Evolutionary conservation across 1,284 basidiomycete genomes (phyloP).

Genomic region (Leccinum ponderosum): DNA sequence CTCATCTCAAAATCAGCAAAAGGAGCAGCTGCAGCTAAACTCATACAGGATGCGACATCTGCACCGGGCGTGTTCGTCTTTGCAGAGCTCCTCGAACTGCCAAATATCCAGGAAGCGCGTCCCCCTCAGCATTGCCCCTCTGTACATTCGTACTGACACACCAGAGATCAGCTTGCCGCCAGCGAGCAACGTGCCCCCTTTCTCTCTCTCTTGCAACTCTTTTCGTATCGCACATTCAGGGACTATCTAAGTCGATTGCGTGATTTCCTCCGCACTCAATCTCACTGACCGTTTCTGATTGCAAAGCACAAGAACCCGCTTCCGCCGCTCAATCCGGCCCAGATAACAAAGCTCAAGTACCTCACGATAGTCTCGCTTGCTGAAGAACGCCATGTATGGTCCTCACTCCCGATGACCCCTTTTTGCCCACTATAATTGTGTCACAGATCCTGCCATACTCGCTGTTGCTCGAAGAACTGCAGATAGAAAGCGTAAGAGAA

Average conservation of each 20-base stretch:
- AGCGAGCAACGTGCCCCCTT: conserved; percentile 63
- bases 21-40: conserved; percentile 88
- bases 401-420: neutral
- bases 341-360: conserved; percentile 87
- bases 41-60: conserved; percentile 83
- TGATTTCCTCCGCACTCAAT: neutral
- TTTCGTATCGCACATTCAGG: conserved; percentile 84
- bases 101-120: conserved; percentile 80
- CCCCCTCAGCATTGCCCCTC: neutral
- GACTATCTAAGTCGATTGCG: conserved; percentile 66
- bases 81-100: conserved; percentile 79
- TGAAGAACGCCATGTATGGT: conserved; percentile 65
- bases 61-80: conserved; percentile 92
- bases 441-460: conserved; percentile 74
- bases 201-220: conserved; percentile 74
- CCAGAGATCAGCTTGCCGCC: conserved; percentile 53
- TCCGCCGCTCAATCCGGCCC: conserved; percentile 70
- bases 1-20: conserved; percentile 89
- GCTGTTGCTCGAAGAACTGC: conserved; percentile 62
- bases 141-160: neutral
- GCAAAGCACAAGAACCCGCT: conserved; percentile 66
- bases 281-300: conserved; percentile 1
- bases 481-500: conserved; percentile 75
- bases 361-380: conserved; percentile 87
- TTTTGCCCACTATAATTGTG: conserved; percentile 1